Base-by-base conservation (phyloP, 495 filamentous ascomycete genomes). In the Viridothelium virens region DNA sequence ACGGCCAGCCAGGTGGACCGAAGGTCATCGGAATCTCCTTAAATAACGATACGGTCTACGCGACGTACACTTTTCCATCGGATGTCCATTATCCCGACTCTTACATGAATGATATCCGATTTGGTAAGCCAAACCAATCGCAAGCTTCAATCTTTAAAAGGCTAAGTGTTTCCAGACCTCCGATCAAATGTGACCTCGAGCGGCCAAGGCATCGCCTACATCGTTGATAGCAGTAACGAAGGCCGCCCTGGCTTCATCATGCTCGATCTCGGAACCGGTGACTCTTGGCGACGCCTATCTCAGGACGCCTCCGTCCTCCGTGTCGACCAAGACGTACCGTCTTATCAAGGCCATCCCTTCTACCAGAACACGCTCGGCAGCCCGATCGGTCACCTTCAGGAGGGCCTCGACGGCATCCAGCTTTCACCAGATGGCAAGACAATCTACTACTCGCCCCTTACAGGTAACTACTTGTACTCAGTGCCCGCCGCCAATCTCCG, bases 51-150 rank as follows among this genome's bases (percentile, higher is more conserved):
- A 72, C 70, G 41, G 69, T 79, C 50, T 67, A 67, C 31, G 64
- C 66, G 38, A 77, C 77, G 6, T 77, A 73, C 65, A 76, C 75
- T 3, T 75, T 79, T 61, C 75, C 76, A 0, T 18, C 73, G 1
- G 69, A 61, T 7, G 76, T 79, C 6, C 75, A 77, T 61, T 75
- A 71, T 59, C 72, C 76, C 38, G 77, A 79, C 59, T 74, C 71
- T 9, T 79, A 77, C 63, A 72, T 79, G 67, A 79, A 79, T 64
- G 78, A 80, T 38, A 31, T 80, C 1, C 74, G 77, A 48, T 78
- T 79, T 59, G 48, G 48, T 53, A 53, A 53, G 48, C 48, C 5
- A 14, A 53, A 5, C 1, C 12, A 16, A 25, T 1, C 48, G 14
- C 9, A 16, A 9, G 41, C 41, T 46, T 16, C 7, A 46, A 9